A percentile compares a stretch with the other conserved stretches of the same genome.
These are phyloP conservation scores for Eremothecium coryli DNA, from an alignment of 1,139 yeast genomes.

Conservation along the genomic window DNA sequence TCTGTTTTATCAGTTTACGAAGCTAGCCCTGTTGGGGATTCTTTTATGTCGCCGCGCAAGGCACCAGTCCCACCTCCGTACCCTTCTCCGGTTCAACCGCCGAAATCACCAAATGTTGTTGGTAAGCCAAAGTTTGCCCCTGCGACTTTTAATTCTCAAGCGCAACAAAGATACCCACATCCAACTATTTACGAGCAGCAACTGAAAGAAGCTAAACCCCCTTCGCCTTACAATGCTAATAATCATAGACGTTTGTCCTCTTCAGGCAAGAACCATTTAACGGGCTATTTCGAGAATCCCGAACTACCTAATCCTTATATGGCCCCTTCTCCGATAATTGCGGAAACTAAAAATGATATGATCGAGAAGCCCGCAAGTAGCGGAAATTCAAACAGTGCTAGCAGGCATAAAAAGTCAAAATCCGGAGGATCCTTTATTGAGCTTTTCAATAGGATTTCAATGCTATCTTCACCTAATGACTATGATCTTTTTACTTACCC, in stretches of 20 bases:
- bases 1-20: not conserved
- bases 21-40: constrained; percentile 11
- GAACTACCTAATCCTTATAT: constrained; percentile 10
- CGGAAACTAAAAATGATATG: not conserved
- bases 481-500: not conserved
- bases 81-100: constrained; percentile 38
- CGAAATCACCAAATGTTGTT: constrained; percentile 24
- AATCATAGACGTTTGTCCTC: constrained; percentile 6
- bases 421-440: constrained; percentile 30
- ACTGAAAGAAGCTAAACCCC: not conserved
- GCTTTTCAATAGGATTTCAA: constrained; percentile 26
- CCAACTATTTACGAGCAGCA: constrained; percentile 20
- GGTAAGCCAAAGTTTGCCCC: constrained; percentile 3
- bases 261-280: not conserved
- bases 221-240: not conserved
- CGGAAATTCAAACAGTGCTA: not conserved
- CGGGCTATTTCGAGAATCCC: constrained; percentile 9
- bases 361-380: not conserved
- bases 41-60: constrained; percentile 50
- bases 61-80: constrained; percentile 53
- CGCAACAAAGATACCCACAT: constrained; percentile 16
- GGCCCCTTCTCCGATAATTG: not conserved
- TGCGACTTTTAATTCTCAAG: constrained; percentile 1
- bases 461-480: constrained; percentile 15
- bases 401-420: constrained; percentile 20